Percentiles rank a stretch among this genome's conserved stretches.
These are phyloP conservation scores for Colletotrichum sansevieriae DNA, from an alignment of 2,329 filamentous ascomycete genomes.

Conservation along the genomic window DNA sequence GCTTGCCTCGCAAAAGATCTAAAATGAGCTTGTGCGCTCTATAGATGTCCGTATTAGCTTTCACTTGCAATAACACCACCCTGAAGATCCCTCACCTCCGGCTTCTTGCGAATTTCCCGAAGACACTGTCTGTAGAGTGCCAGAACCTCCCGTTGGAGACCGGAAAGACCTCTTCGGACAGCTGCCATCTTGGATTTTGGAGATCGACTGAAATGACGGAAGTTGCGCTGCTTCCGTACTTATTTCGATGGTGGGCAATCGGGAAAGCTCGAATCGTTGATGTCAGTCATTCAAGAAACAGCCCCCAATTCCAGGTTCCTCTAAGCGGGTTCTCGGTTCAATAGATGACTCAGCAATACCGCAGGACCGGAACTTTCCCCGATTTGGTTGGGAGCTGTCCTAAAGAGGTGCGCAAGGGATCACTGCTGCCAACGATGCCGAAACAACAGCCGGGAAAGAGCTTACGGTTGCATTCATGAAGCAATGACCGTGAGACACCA, in stretches of 20 bases:
- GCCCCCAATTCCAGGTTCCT: neutral
- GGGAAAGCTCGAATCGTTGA: slow-evolving; percentile 30
- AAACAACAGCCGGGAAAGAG: slow-evolving; percentile 23
- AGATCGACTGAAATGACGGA: slow-evolving; percentile 4
- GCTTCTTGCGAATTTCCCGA: slow-evolving; percentile 84
- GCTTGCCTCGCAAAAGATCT: slow-evolving; percentile 72
- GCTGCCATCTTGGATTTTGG: slow-evolving; percentile 29
- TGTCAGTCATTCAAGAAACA: slow-evolving; percentile 21
- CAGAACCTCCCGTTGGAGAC: slow-evolving; percentile 90
- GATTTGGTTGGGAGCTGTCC: slow-evolving; percentile 22
- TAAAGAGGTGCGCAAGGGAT: slow-evolving; percentile 1
- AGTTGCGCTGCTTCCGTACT: slow-evolving; percentile 1
- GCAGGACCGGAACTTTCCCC: neutral
- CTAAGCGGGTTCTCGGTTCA: neutral
- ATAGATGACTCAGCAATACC: slow-evolving; percentile 28
- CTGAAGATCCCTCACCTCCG: slow-evolving; percentile 63
- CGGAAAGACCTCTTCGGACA: slow-evolving; percentile 70
- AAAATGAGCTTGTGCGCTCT: slow-evolving; percentile 73
- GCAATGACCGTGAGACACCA: neutral
- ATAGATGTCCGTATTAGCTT: slow-evolving; percentile 18
- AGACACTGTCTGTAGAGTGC: slow-evolving; percentile 89
- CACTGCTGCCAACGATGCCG: slow-evolving; percentile 12
- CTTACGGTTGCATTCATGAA: slow-evolving; percentile 4
- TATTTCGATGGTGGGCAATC: slow-evolving; percentile 3
- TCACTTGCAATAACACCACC: neutral